phyloP scores from a whole-genome alignment of 331 rosid species.

The Pyrus hybrid region DNA sequence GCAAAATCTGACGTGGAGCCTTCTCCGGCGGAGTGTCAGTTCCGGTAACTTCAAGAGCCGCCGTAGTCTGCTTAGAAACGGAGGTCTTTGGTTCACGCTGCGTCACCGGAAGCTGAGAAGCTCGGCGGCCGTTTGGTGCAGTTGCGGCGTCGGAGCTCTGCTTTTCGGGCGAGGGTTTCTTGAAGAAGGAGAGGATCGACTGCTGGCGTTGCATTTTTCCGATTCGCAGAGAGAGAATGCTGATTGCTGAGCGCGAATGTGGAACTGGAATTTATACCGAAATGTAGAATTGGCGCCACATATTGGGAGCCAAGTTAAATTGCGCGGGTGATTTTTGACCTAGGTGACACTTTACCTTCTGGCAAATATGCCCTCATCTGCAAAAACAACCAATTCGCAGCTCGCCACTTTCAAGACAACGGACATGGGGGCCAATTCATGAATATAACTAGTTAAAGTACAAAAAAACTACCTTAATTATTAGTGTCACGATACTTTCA shows the following conservation, averaged over 20 bases:
- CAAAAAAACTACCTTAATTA: neutral
- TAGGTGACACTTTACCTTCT: neutral
- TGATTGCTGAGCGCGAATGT: neutral
- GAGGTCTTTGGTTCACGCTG: constrained; percentile 9
- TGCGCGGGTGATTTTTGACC: neutral
- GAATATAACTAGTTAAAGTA: too few relatives aligned
- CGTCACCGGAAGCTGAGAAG: constrained; percentile 13
- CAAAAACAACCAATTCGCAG: neutral
- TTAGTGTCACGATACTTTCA: too few relatives aligned
- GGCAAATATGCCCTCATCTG: neutral
- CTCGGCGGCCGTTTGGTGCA: neutral
- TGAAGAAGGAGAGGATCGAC: constrained; percentile 70
- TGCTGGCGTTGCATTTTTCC: constrained; percentile 70
- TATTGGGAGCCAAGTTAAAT: neutral
- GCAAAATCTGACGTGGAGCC: constrained; percentile 62
- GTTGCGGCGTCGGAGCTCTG: constrained; percentile 19
- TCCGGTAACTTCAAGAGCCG: constrained; percentile 49
- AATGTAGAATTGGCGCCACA: constrained; percentile 38
- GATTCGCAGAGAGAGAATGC: neutral
- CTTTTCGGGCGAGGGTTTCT: constrained; percentile 38
- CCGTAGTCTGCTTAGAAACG: constrained; percentile 9
- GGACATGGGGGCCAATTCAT: neutral
- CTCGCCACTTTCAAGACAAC: neutral
- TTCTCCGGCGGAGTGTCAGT: constrained; percentile 98
- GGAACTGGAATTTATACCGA: neutral